A percentile compares a stretch with the other conserved stretches of the same genome.
phyloP scores from a whole-genome alignment of 495 filamentous ascomycete genomes.

The Pseudevernia furfuracea region DNA sequence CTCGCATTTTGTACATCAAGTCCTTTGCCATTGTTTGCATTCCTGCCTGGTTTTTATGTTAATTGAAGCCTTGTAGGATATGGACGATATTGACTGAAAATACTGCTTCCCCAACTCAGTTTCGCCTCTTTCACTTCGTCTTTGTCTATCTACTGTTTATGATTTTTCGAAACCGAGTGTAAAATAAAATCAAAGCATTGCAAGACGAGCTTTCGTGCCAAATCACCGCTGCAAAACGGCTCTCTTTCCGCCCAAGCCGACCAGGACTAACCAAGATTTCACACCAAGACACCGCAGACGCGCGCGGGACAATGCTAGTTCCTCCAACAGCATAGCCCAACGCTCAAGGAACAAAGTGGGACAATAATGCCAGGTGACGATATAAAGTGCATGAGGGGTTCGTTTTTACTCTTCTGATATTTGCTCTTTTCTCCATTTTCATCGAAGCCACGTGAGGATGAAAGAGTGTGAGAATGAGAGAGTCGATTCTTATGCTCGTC shows the following conservation, averaged over 20 bases:
- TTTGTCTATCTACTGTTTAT: neutral
- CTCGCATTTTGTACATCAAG: neutral
- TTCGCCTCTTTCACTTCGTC: neutral
- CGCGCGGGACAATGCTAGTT: neutral
- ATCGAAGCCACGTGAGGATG: too few species aligned
- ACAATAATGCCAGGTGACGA: neutral
- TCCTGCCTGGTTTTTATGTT: neutral
- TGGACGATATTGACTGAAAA: neutral
- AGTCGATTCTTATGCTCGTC: too few species aligned
- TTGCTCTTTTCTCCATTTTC: neutral
- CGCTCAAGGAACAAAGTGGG: neutral
- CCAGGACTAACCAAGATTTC: neutral
- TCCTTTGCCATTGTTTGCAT: neutral
- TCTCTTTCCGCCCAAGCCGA: neutral
- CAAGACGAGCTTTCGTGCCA: neutral
- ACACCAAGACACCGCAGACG: neutral
- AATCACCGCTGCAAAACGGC: neutral
- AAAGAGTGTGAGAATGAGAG: too few species aligned
- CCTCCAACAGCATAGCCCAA: neutral
- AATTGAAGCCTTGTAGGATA: constrained; percentile 3
- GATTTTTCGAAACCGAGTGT: neutral
- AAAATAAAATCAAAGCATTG: neutral
- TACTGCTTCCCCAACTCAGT: neutral
- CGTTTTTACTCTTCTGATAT: neutral
- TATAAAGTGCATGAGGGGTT: neutral